Evolutionary conservation across 73 alveolate species (phyloP).

Genomic region (Uronychia binucleata): DNA sequence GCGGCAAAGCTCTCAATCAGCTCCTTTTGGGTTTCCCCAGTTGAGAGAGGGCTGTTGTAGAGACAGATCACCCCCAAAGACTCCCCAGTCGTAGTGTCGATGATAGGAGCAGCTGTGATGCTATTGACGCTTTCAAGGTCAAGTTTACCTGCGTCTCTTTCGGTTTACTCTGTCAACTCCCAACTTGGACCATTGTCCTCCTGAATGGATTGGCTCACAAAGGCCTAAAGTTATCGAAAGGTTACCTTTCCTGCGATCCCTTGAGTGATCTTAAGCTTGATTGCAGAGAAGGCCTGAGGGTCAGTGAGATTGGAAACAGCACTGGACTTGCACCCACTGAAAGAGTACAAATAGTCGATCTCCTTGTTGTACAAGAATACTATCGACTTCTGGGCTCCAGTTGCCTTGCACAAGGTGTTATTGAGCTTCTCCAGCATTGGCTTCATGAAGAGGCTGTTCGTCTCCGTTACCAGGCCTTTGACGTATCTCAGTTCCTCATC

Average conservation of each 20-base stretch:
- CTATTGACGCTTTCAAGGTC: slow-evolving; percentile 2
- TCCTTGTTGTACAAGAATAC: slow-evolving; percentile 40
- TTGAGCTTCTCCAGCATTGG: slow-evolving; percentile 22
- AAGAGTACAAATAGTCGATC: slow-evolving; percentile 38
- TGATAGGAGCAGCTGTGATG: slow-evolving; percentile 26
- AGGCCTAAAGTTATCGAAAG: background rate
- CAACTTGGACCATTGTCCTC: background rate
- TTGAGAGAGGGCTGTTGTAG: slow-evolving; percentile 16
- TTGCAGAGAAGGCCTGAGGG: too few species aligned
- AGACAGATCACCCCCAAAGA: slow-evolving; percentile 13
- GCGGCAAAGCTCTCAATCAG: slow-evolving; percentile 11
- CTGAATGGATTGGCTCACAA: background rate
- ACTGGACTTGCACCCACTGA: slow-evolving; percentile 32
- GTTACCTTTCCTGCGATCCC: too few species aligned
- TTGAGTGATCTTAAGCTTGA: too few species aligned
- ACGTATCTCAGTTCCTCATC: slow-evolving; percentile 47
- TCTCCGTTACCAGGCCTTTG: slow-evolving; percentile 28
- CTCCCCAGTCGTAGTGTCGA: slow-evolving; percentile 14
- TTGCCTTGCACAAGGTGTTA: background rate
- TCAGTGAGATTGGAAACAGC: too few species aligned
- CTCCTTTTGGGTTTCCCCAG: background rate
- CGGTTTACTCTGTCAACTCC: slow-evolving; percentile 2
- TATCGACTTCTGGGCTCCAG: slow-evolving; percentile 28
- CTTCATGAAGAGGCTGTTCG: background rate
- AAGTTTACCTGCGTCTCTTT: slow-evolving; percentile 29